Evolutionary conservation across 2,329 filamentous ascomycete species (phyloP).

Genomic region (Paraconiothyrium brasiliense): DNA sequence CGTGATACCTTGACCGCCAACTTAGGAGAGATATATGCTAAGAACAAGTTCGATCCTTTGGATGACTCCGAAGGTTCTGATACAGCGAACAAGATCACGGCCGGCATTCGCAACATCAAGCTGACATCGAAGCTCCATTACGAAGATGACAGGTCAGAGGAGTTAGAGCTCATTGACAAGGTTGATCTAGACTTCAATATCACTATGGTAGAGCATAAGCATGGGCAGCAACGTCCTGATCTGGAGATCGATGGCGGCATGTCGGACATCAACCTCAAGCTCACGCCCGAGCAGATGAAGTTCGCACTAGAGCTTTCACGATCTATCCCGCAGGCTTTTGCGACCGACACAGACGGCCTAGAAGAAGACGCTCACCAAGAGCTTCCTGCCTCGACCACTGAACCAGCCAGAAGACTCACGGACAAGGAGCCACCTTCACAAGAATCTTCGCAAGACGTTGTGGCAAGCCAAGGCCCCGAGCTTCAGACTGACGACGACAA

Average conservation of each 20-base stretch:
- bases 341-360: constrained; percentile 72
- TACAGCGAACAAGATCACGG: constrained; percentile 87
- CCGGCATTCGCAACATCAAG: constrained; percentile 90
- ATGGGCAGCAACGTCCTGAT: constrained; percentile 81
- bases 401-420: constrained; percentile 58
- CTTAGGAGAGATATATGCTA: constrained; percentile 95
- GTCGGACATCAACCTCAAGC: constrained; percentile 88
- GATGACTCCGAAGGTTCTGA: constrained; percentile 78
- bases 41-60: constrained; percentile 88
- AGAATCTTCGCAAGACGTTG: constrained; percentile 59
- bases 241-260: constrained; percentile 90
- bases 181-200: constrained; percentile 94
- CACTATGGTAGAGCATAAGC: constrained; percentile 86
- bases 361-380: constrained; percentile 80
- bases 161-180: constrained; percentile 95
- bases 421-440: constrained; percentile 45
- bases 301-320: constrained; percentile 88
- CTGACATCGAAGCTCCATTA: constrained; percentile 92
- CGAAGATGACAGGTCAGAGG: constrained; percentile 74
- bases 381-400: constrained; percentile 66
- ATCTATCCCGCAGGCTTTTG: constrained; percentile 88
- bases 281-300: constrained; percentile 91
- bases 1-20: constrained; percentile 91
- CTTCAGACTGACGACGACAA: constrained; percentile 72
- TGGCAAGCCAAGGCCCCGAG: constrained; percentile 67